A percentile compares a stretch with the other conserved stretches of the same genome.
phyloP scores from a whole-genome alignment of 2,329 filamentous ascomycete species.

The Trichoderma koningii region DNA sequence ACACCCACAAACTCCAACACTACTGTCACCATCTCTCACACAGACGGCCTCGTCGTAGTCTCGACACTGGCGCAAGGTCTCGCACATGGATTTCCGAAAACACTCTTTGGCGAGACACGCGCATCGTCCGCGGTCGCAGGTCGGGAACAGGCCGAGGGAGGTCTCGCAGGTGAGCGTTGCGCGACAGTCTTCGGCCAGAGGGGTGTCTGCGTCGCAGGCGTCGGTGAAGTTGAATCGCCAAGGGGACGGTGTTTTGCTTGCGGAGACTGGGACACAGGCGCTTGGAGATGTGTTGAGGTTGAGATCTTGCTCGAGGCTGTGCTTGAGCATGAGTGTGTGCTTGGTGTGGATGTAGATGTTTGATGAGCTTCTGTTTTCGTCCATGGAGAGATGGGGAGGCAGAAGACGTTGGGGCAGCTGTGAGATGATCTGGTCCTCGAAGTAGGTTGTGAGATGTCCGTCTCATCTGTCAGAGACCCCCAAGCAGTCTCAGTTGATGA shows the following conservation, averaged over 20 bases:
- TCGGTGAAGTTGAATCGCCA: constrained; percentile 23
- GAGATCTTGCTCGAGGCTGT: too few species aligned
- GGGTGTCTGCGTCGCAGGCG: constrained; percentile 3
- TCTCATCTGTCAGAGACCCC: neutral
- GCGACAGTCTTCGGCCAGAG: constrained; percentile 28
- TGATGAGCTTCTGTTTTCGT: neutral
- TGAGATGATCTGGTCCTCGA: neutral
- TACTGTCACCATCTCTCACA: neutral
- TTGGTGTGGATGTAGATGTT: neutral
- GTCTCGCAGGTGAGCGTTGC: constrained; percentile 26
- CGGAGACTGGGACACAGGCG: neutral
- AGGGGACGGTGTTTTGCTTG: neutral
- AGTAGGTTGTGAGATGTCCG: neutral
- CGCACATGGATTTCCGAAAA: constrained; percentile 18
- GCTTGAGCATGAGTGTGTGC: too few species aligned
- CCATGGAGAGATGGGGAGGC: neutral
- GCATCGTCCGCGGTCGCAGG: constrained; percentile 26
- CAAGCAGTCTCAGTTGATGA: neutral
- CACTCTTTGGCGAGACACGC: constrained; percentile 25
- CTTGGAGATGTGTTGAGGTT: neutral
- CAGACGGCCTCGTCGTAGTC: constrained; percentile 25
- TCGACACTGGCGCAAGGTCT: constrained; percentile 19
- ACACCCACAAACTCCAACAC: constrained; percentile 23
- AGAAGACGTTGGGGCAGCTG: neutral
- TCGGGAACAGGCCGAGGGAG: constrained; percentile 13